These are phyloP conservation scores for Hymenoscyphus occultus DNA, from an alignment of 2,329 filamentous ascomycete genomes.

Conservation along the genomic window DNA sequence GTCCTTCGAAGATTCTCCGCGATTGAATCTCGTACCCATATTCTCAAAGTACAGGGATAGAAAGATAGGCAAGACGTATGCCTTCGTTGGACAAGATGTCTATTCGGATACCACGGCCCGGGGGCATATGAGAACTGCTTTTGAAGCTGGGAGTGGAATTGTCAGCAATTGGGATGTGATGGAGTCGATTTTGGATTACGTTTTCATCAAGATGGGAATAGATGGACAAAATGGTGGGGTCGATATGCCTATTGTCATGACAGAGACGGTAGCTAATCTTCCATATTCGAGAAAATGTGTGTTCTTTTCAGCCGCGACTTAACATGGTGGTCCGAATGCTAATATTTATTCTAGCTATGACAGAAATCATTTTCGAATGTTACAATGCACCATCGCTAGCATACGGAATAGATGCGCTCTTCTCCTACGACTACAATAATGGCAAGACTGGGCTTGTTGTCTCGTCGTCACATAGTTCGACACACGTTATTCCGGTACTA, in stretches of 20 bases:
- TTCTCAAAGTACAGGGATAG: conserved; percentile 95
- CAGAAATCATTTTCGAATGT: conserved; percentile 94
- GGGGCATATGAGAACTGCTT: conserved; percentile 85
- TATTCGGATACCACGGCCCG: conserved; percentile 91
- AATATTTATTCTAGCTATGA: conserved; percentile 67
- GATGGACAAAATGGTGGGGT: conserved; percentile 71
- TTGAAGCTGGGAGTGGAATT: conserved; percentile 86
- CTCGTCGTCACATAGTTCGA: conserved; percentile 89
- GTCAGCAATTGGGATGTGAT: conserved; percentile 98
- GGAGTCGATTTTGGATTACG: conserved; percentile 90
- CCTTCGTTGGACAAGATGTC: conserved; percentile 88
- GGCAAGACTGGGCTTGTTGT: conserved; percentile 85
- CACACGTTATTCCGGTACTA: conserved; percentile 90
- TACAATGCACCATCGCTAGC: conserved; percentile 87
- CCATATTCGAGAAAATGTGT: conserved; percentile 83
- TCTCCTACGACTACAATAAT: conserved; percentile 86
- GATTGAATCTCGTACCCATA: conserved; percentile 78
- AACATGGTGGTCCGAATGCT: background rate
- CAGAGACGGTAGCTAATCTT: conserved; percentile 88
- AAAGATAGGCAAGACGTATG: conserved; percentile 87
- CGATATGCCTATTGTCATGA: conserved; percentile 89
- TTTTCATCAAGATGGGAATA: conserved; percentile 90
- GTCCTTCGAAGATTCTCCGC: conserved; percentile 85
- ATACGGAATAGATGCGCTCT: conserved; percentile 94
- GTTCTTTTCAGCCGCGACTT: conserved; percentile 34